Percentiles rank a stretch among this genome's conserved stretches.
Conservation (phyloP, 1,139 yeast species). For the Blastobotrys illinoisensis region DNA sequence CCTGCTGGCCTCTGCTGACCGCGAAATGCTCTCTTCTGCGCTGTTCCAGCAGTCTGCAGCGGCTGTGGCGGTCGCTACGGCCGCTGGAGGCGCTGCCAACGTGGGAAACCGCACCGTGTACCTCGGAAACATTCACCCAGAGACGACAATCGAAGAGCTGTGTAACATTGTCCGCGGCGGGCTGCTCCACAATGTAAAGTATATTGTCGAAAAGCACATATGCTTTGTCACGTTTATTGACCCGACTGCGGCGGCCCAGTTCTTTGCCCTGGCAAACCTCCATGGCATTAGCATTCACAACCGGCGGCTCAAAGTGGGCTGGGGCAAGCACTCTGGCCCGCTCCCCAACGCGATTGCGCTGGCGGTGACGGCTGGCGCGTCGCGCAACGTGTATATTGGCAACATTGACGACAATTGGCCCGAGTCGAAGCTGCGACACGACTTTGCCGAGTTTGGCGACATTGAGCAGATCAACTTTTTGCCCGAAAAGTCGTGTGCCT, state of each 20-base stretch:
- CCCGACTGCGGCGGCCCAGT: slow-evolving; percentile 89
- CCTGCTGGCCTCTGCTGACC: slow-evolving; percentile 72
- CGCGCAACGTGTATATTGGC: slow-evolving; percentile 87
- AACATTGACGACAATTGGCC: slow-evolving; percentile 52
- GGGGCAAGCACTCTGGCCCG: slow-evolving; percentile 96
- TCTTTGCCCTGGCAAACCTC: slow-evolving; percentile 79
- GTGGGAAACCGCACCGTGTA: slow-evolving; percentile 90
- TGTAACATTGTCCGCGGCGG: slow-evolving; percentile 96
- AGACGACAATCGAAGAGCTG: slow-evolving; percentile 81
- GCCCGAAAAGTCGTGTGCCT: slow-evolving; percentile 81
- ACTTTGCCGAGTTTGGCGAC: slow-evolving; percentile 80
- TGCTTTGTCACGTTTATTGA: slow-evolving; percentile 91
- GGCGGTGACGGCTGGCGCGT: slow-evolving; percentile 92
- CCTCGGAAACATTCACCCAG: slow-evolving; percentile 80
- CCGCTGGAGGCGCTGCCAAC: slow-evolving; percentile 71
- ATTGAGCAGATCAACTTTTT: slow-evolving; percentile 90
- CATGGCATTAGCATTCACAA: slow-evolving; percentile 79
- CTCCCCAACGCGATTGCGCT: slow-evolving; percentile 70
- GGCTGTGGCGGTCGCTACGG: slow-evolving; percentile 67
- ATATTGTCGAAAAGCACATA: slow-evolving; percentile 74
- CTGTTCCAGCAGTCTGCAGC: slow-evolving; percentile 68
- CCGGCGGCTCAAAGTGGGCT: slow-evolving; percentile 79
- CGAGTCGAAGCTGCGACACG: slow-evolving; percentile 58
- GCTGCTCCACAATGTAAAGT: slow-evolving; percentile 54
- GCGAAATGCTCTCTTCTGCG: slow-evolving; percentile 47